Evolutionary conservation across 2,329 filamentous ascomycete species (phyloP), one percentile per base, ranked within the genome.

Genomic region (Didymella lethalis): DNA sequence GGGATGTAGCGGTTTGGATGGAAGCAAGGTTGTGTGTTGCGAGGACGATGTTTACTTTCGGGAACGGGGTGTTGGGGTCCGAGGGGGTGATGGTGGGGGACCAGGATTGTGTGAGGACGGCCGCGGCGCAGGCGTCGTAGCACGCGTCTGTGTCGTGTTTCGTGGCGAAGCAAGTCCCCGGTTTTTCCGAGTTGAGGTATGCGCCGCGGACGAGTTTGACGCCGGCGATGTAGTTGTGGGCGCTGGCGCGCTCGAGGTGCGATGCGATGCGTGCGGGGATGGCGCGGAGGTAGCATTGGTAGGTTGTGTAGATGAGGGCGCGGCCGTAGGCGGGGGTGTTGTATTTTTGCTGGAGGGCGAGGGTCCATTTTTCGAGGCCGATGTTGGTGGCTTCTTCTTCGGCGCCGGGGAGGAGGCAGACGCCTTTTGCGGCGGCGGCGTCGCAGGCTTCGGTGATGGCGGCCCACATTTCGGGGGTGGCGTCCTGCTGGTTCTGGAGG

Each of bases 21-120:
- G 90, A 91, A 40, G 85, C 84, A 48, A 86, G 85, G 73, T 97
- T 97, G 79, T 97, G 93, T 1, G 90, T 90, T 7, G 93, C 93
- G 16, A 97, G 82, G 25, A 96, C 86, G 25, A 96, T 77, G 62
- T 84, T 79, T 40, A 85, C 77, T 10, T 77, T 66, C 0, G 78
- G 77, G 65, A 84, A 74, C 23, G 74, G 57, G 2, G 75, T 73
- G 6, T 73, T 69, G 7, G 66, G 59, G 1, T 59, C 57, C 25
- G 75, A 68, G 14, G 82, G 72, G 7, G 79, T 63, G 2, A 93
- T 79, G 8, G 83, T 72, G 1, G 79, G 70, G 34, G 82, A 83
- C 83, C 90, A 93, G 58, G 83, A 78, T 56, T 87, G 84, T 18
- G 82, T 84, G 54, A 96, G 81, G 6, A 96, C 80, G 10, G 86